Evolutionary conservation across 2,329 filamentous ascomycete genomes (phyloP).

Genomic region (Tolypocladium nubicola): DNA sequence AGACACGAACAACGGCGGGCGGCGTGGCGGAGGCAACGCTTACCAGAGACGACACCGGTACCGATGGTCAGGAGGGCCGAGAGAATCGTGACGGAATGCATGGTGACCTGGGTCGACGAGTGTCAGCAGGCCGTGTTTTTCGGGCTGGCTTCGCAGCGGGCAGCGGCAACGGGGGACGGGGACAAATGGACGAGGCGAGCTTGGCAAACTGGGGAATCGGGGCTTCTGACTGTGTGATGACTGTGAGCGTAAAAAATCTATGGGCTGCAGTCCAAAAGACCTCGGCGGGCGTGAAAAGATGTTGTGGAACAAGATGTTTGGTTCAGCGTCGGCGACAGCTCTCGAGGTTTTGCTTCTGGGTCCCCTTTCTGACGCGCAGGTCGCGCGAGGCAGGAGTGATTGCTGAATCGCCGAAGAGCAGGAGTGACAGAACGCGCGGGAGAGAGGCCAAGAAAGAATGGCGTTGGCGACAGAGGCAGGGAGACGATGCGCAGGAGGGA

Average conservation of each 20-base stretch:
- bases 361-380: background rate
- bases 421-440: background rate
- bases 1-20: background rate
- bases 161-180: background rate
- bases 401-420: background rate
- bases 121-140: constrained; percentile 7
- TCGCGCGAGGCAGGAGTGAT: constrained; percentile 1
- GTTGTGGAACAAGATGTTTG: constrained; percentile 7
- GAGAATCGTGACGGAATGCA: constrained; percentile 34
- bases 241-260: constrained; percentile 7
- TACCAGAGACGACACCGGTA: constrained; percentile 31
- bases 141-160: background rate
- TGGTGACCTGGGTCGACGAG: constrained; percentile 24
- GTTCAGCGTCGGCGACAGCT: background rate
- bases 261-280: constrained; percentile 13
- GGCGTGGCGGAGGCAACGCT: constrained; percentile 8
- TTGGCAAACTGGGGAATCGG: background rate
- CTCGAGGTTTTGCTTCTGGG: background rate
- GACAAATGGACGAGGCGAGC: background rate
- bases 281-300: constrained; percentile 10
- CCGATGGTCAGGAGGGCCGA: constrained; percentile 34
- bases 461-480: constrained; percentile 11
- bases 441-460: background rate
- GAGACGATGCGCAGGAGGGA: constrained; percentile 1
- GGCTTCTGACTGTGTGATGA: constrained; percentile 7